Base-by-base conservation (phyloP, 495 filamentous ascomycete species). In the Astrothelium macrocarpum region DNA sequence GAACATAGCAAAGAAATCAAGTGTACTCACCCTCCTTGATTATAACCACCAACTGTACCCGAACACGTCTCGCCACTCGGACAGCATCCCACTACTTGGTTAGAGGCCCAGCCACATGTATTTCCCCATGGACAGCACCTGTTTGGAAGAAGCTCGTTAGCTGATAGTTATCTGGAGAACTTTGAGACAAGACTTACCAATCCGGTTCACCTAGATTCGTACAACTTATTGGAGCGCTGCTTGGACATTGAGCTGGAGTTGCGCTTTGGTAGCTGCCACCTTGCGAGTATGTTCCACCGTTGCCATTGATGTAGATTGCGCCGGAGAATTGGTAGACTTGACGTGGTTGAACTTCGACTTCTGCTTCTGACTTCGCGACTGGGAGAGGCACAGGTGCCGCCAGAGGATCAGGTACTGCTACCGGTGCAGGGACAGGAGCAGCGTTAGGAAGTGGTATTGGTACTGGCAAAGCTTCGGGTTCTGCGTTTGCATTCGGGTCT, bases 81-180 rank as follows among this genome's bases (percentile, higher is more conserved):
- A 65, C 74, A 77, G 65, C 74, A 77, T 59, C 71, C 74, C 34
- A 75, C 70, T 31, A 69, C 16, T 32, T 68, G 64, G 32, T 53
- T 62, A 34, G 66, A 31, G 25, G 67, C 56, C 59, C 64, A 60
- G 59, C 65, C 63, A 65, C 74, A 77, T 45, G 59, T 67, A 64
- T 73, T 71, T 53, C 58, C 32, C 18, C 60, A 60, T 0, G 74
- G 72, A 65, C 74, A 77, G 65, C 74, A 76, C 72, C 72, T 74
- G 61, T 18, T 12, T 10, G 20, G 20, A 45, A 43, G 60, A 18
- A 10, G 39, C 32, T 9, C 28, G 14, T 28, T 43, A 59, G 18
- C 31, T 26, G 32, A 36, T 39, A 25, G 32, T 43, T 36, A 63
- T 46, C n/a, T 31, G 26, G 11, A 60, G 14, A 31, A 53, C 46